Percentiles rank a stretch among this genome's conserved stretches.
These are phyloP conservation scores for apple (Malus domestica) DNA, from an alignment of 306 rosid species.

Conservation along the genomic window ASM211411v1 NC_041802.1:20825001-20825500, in stretches of 20 bases:
- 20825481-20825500: not conserved
- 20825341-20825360: not conserved
- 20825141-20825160: not conserved
- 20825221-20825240: conserved; percentile 68
- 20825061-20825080: conserved; percentile 98
- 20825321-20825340: not conserved
- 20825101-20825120: conserved; percentile 2
- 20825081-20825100: conserved; percentile 74
- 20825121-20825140: not conserved
- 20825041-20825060: conserved; percentile 68
- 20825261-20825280: conserved; percentile 22
- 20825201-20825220: conserved; percentile 98
- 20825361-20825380: conserved; percentile 4
- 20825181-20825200: conserved; percentile 70
- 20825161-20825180: conserved; percentile 17
- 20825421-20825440: not conserved
- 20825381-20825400: not conserved
- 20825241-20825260: conserved; percentile 98
- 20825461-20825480: not conserved
- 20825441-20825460: not conserved
- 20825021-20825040: conserved; percentile 43
- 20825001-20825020: conserved; percentile 88
- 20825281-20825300: conserved; percentile 8
- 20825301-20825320: not conserved
- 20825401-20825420: not conserved